Evolutionary conservation across 2,329 filamentous ascomycete genomes (phyloP).

Genomic region (Beauveria sp.): DNA sequence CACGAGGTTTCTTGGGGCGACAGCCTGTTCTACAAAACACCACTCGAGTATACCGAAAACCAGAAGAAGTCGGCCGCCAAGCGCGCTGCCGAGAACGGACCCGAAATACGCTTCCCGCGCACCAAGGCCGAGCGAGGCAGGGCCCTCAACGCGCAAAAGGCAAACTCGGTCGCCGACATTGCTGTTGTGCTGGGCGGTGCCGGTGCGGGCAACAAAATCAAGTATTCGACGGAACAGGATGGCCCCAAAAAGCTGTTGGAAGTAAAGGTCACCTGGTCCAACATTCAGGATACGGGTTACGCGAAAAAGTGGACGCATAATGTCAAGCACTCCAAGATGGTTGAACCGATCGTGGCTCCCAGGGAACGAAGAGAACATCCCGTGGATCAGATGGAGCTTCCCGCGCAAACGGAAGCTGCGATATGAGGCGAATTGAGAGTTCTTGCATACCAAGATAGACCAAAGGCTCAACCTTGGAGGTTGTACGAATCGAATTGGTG

Average conservation of each 20-base stretch:
- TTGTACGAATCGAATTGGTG: not conserved
- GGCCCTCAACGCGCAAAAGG: conserved; percentile 52
- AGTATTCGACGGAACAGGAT: conserved; percentile 9
- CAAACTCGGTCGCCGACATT: conserved; percentile 56
- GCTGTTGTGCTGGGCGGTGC: conserved; percentile 47
- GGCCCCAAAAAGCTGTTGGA: conserved; percentile 24
- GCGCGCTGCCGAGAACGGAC: conserved; percentile 22
- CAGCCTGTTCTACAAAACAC: conserved; percentile 34
- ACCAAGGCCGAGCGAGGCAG: conserved; percentile 38
- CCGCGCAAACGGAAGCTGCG: not conserved
- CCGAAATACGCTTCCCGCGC: conserved; percentile 26
- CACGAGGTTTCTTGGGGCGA: conserved; percentile 56
- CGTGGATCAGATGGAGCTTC: conserved; percentile 1
- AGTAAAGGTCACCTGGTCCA: conserved; percentile 45
- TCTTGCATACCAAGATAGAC: not conserved
- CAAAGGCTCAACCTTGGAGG: not conserved
- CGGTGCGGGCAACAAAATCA: conserved; percentile 45
- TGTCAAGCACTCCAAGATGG: conserved; percentile 38
- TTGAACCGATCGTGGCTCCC: conserved; percentile 16
- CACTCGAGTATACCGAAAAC: conserved; percentile 25
- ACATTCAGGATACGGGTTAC: conserved; percentile 38
- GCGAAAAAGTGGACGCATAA: conserved; percentile 45
- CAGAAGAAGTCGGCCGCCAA: conserved; percentile 26
- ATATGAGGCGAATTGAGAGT: not conserved
- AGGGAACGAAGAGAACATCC: no score